Evolutionary conservation across 2,329 filamentous ascomycete genomes (phyloP), one percentile per base, ranked within the genome.

Genomic region (Neopestalotiopsis sp.): DNA sequence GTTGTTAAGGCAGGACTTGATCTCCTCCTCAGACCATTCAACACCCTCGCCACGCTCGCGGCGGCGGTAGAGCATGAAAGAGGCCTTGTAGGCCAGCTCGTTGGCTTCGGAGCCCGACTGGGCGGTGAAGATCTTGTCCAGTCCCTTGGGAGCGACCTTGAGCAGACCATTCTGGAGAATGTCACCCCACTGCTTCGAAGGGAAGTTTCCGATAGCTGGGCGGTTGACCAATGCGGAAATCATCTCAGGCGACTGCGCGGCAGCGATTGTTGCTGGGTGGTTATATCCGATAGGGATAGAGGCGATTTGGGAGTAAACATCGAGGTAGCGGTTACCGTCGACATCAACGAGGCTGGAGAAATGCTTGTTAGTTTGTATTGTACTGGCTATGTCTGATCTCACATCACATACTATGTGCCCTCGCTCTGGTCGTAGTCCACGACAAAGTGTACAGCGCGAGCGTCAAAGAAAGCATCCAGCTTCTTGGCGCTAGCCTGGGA

Each of bases 271-370:
- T 72, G 87, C 82, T 5, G 93, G 91, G 84, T 97, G 97, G 87
- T 95, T 97, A 88, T 97, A 97, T 70, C 94, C 94, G 62, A 97
- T 87, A 3, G 94, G 93, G 75, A 97, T 97, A 56, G 94, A 97
- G 71, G 94, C 94, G 77, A 97, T 97, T 82, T 97, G 94, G 63
- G 94, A 93, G 78, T 95, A 95, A 69, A 66, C 64, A 57, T 66
- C 64, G 28, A 66, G 64, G 70, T 82, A 81, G 49, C 81, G 79
- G 78, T 86, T 86, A 74, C 84, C 84, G 70, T 86, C 84, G 65
- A 82, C 81, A 73, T 86, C 84, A 66, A 83, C 81, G 70, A 86
- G 83, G 76, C 78, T 80, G 20, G 12, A 56, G 2, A 4, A 2
- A 49, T 28, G 2, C 58, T 7, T 38, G 34, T 38, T 38, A 70